These are phyloP conservation scores for Actinomortierella ambigua DNA, from an alignment of 371 early-diverging fungal genomes.

Conservation along the genomic window DNA sequence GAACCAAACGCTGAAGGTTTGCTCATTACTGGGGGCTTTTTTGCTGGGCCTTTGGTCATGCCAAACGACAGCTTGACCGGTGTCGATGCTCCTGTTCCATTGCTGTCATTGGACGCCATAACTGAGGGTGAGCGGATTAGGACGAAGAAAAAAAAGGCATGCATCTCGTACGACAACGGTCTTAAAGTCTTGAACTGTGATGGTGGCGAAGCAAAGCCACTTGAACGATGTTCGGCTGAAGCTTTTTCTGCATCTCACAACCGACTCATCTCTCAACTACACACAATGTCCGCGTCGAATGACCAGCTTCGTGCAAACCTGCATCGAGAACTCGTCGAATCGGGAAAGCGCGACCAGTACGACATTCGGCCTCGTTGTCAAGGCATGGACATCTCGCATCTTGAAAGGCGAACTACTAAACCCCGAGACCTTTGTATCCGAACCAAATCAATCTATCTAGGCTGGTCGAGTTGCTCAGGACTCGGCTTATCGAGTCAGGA, in stretches of 20 bases:
- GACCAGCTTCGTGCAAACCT: conserved; percentile 9
- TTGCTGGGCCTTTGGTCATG: conserved; percentile 13
- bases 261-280: too few relatives aligned
- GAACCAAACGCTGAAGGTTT: conserved; percentile 17
- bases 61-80: conserved; percentile 40
- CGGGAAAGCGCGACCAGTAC: conserved; percentile 46
- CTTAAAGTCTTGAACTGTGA: too few relatives aligned
- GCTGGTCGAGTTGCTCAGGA: conserved; percentile 30
- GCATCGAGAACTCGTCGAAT: conserved; percentile 41
- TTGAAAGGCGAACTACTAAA: not conserved
- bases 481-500: conserved; percentile 40
- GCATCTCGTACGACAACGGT: too few relatives aligned
- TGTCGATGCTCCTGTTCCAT: conserved; percentile 11
- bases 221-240: not conserved
- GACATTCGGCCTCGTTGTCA: not conserved
- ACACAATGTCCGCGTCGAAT: too few relatives aligned
- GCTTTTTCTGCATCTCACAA: not conserved
- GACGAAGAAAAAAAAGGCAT: not conserved
- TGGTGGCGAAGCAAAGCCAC: conserved; percentile 1
- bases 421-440: not conserved
- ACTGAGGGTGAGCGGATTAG: not conserved
- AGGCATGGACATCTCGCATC: not conserved
- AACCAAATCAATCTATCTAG: conserved; percentile 3
- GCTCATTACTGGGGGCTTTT: conserved; percentile 19
- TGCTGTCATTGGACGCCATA: conserved; percentile 31